These are phyloP conservation scores for Leccinum olivaceopallidum DNA, from an alignment of 768 basidiomycete genomes.

Conservation along the genomic window DNA sequence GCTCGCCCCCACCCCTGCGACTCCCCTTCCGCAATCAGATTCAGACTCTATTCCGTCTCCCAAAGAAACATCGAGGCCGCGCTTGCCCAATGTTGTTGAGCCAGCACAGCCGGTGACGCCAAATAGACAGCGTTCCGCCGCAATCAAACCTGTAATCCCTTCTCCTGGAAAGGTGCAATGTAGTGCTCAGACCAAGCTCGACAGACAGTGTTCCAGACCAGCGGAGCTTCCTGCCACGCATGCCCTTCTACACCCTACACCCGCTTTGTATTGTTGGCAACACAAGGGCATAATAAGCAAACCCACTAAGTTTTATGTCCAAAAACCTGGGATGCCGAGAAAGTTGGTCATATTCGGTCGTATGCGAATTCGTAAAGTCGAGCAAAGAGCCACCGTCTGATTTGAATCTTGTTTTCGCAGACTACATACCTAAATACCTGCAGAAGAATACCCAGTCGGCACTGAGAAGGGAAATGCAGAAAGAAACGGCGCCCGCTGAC, in stretches of 20 bases:
- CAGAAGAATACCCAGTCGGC: slow-evolving; percentile 59
- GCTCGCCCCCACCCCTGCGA: no score
- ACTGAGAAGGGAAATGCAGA: slow-evolving; percentile 55
- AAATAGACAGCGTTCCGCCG: no score
- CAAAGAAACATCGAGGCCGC: no score
- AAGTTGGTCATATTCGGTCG: slow-evolving; percentile 63
- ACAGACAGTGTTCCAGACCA: slow-evolving; percentile 54
- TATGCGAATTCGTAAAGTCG: slow-evolving; percentile 28
- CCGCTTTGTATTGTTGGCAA: slow-evolving; percentile 60
- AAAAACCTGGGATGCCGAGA: slow-evolving; percentile 36
- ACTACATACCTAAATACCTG: slow-evolving; percentile 41
- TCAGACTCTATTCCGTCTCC: no score
- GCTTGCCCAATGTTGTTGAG: no score
- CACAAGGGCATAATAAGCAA: slow-evolving; percentile 56
- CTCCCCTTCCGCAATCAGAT: no score
- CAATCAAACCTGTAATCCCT: slow-evolving; percentile 4
- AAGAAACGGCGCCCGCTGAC: slow-evolving; percentile 54
- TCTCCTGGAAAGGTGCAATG: slow-evolving; percentile 46
- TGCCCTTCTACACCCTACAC: slow-evolving; percentile 25
- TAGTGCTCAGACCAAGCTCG: slow-evolving; percentile 62
- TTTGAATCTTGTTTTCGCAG: not conserved
- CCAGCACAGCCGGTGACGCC: no score
- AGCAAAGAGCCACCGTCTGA: slow-evolving; percentile 6
- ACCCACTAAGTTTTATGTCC: slow-evolving; percentile 56
- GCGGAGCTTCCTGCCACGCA: slow-evolving; percentile 45